Conservation (phyloP, 306 rosid genomes). For the Echinosophora koreensis region DNA sequence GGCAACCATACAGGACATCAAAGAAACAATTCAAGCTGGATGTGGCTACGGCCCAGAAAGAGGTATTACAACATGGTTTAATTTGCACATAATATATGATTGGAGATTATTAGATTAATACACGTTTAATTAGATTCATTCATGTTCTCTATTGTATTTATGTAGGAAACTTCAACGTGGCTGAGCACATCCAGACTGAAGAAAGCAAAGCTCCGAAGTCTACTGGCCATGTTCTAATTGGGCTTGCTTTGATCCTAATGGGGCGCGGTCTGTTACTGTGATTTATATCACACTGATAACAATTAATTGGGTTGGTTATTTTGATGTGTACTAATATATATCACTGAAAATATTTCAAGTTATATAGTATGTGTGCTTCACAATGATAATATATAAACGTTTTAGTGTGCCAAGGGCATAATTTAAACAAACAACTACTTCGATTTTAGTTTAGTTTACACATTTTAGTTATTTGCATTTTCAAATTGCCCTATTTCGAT, state of each 20-base stretch:
- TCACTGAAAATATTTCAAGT: not conserved
- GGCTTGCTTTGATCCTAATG: constrained; percentile 54
- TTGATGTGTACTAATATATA: constrained; percentile 10
- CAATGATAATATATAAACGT: constrained; percentile 2
- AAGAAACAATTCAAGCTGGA: constrained; percentile 66
- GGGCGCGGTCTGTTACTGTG: constrained; percentile 50
- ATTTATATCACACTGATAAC: not conserved
- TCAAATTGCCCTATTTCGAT: not conserved
- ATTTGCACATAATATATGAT: not conserved
- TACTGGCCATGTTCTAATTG: constrained; percentile 50
- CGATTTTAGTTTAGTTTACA: not conserved
- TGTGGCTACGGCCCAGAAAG: constrained; percentile 84
- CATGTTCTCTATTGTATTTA: not conserved
- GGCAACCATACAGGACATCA: constrained; percentile 74
- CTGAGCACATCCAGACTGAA: constrained; percentile 60
- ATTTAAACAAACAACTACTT: not conserved
- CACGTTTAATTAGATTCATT: not conserved
- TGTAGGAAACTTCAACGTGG: constrained; percentile 80
- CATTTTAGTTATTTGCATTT: not conserved
- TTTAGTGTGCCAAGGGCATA: not conserved
- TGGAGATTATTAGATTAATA: not conserved
- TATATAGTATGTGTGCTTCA: constrained; percentile 5
- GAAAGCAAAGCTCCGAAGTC: constrained; percentile 52
- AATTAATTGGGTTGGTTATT: not conserved
- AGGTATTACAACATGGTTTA: constrained; percentile 51